Base-by-base conservation (phyloP, 208 protist genomes). In the Crithidia acanthocephali region DNA sequence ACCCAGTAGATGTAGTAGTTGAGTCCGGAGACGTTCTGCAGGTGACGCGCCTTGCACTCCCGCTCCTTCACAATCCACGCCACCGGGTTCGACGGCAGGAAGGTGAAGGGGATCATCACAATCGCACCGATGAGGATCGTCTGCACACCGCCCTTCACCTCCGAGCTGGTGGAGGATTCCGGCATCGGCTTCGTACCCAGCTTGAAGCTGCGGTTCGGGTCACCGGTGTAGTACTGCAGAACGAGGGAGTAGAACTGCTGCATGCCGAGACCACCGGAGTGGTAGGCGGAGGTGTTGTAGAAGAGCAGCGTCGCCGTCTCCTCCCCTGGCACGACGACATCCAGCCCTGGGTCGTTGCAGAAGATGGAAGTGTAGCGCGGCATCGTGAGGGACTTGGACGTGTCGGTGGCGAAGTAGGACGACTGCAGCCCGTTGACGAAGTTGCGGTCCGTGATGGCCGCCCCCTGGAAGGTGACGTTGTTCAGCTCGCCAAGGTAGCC, bases 41-140 rank as follows among this genome's bases (percentile, higher is more conserved):
- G 59, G 56, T 95, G 83, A 22, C 80, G 79, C 22, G 86, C 79
- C 56, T 86, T 89, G 65, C 72, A 85, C 68, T 91, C 78, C 2
- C 84, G 79, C 79, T 96, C 91, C 83, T 85, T 93, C 59, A 96
- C 89, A 2, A 96, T 61, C 81, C 85, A 94, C 28, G 77, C 74
- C 2, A 96, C 80, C 13, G 71, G 66, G 64, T 80, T 91, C 20
- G 86, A 81, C 4, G 88, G 87, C 44, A 93, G 77, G 63, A 92
- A 88, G 2, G 82, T 83, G 59, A 93, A 91, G 13, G 88, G 91
- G 42, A 92, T 87, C 72, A 84, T 90, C 13, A 94, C 75, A 57
- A 80, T 79, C 30, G 88, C 81, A 13, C 70, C 71, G 13, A 91
- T 85, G 10, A 93, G 57, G 10, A 95, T 71, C 0, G 72, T 66